Percentiles rank a stretch among this genome's conserved stretches.
These are phyloP conservation scores for Brassica cretica DNA, from an alignment of 345 rosid species.

Conservation along the genomic window DNA sequence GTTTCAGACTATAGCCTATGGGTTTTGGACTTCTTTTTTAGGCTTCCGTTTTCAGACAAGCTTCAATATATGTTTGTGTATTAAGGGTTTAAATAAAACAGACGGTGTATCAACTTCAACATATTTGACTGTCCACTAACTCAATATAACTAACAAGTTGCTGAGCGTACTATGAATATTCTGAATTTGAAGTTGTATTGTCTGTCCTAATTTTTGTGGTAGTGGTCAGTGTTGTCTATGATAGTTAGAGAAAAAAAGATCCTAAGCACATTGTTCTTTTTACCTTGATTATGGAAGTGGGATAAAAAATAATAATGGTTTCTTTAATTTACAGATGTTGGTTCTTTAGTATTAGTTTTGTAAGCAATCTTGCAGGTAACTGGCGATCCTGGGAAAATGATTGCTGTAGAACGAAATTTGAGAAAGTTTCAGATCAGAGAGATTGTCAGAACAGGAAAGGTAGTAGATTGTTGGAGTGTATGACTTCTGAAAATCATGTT, in stretches of 20 bases:
- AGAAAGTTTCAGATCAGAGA: slow-evolving; percentile 90
- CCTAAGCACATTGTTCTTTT: slow-evolving; percentile 10
- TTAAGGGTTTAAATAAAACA: background rate
- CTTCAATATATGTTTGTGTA: slow-evolving; percentile 5
- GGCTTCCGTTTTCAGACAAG: too few relatives aligned
- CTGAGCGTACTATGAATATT: background rate
- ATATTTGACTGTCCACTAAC: slow-evolving; percentile 3
- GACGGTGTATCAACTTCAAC: background rate
- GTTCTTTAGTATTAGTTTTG: background rate
- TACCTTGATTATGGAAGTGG: too few relatives aligned
- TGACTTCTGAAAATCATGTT: too few relatives aligned
- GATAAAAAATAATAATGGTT: too few relatives aligned
- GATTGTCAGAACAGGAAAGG: slow-evolving; percentile 79
- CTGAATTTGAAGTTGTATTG: slow-evolving; percentile 9
- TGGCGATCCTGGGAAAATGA: slow-evolving; percentile 98
- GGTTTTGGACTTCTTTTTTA: slow-evolving; percentile 1
- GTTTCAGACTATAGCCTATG: background rate
- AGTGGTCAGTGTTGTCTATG: slow-evolving; percentile 10
- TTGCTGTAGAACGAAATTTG: slow-evolving; percentile 79
- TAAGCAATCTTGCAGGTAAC: slow-evolving; percentile 59
- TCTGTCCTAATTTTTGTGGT: background rate
- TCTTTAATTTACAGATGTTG: background rate
- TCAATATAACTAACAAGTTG: background rate
- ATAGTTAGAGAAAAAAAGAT: slow-evolving; percentile 5
- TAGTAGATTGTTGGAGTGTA: slow-evolving; percentile 32